Base-by-base conservation (phyloP, 2,329 filamentous ascomycete species). In the Pseudogymnoascus sp. region DNA sequence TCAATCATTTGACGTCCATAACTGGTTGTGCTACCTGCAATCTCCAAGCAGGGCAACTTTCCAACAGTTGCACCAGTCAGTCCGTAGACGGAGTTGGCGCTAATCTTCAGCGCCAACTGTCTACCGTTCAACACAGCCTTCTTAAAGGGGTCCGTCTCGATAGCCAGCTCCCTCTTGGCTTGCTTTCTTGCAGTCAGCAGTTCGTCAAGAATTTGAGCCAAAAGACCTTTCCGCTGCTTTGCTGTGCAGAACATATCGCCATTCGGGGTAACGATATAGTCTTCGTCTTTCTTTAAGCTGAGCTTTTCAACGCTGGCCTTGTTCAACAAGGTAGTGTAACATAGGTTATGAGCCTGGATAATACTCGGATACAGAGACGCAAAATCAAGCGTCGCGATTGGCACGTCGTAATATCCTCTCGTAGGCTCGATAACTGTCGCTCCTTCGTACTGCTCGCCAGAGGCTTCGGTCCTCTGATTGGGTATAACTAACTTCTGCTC, bases 1-100 rank as follows among this genome's bases (percentile, higher is more conserved):
- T 97, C 92, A 77, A 99, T 99, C 94, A 99, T 99, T 71, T 96
- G 89, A 67, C 94, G 90, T 66, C 94, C 94, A 69, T 96, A 99
- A 76, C 89, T 91, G 1, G 94, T 99, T 12, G 94, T 97, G 74
- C 91, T 96, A 76, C 91, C 95, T 62, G 94, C 94, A 72, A 99
- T 97, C 38, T 89, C 85, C 61, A 99, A 78, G 78, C 94, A 99
- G 0, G 94, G 94, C 38, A 99, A 79, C 71, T 99, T 99, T 70
- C 94, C 94, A 30, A 91, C 91, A 0, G 92, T 97, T 2, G 94
- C 95, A 74, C 94, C 94, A 5, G 94, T 99, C 64, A 99, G 78
- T 77, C 94, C 94, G 74, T 99, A 99, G 26, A 99, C 94, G 72
- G 89, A 95, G 80, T 99, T 99, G 66, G 94, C 94, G 68, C 90